These are phyloP conservation scores for Sphaceloma murrayae DNA, from an alignment of 2,329 filamentous ascomycete genomes.

Conservation along the genomic window DNA sequence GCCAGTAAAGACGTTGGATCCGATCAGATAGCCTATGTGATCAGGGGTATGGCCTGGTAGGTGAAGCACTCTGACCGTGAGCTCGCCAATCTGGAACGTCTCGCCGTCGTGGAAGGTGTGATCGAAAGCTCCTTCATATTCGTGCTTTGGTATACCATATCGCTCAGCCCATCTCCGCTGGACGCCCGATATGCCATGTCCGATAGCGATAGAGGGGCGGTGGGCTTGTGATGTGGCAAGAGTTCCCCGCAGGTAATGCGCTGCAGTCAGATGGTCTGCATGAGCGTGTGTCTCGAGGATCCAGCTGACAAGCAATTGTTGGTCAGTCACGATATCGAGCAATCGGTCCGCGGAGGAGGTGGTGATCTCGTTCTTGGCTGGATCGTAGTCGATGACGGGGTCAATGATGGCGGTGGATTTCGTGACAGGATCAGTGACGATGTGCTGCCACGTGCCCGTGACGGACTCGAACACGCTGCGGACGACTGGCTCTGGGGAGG, in stretches of 20 bases:
- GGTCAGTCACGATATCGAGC: conserved; percentile 35
- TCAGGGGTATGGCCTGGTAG: conserved; percentile 54
- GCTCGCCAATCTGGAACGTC: conserved; percentile 40
- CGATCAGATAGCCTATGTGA: conserved; percentile 50
- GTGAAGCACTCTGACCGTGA: conserved; percentile 42
- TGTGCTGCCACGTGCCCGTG: conserved; percentile 51
- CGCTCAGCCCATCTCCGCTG: conserved; percentile 42
- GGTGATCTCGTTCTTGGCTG: conserved; percentile 34
- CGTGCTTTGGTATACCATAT: conserved; percentile 39
- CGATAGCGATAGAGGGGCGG: conserved; percentile 45
- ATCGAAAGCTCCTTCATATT: conserved; percentile 44
- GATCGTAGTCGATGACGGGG: conserved; percentile 50
- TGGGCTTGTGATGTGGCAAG: conserved; percentile 31
- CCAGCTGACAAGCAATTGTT: conserved; percentile 40
- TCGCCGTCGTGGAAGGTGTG: conserved; percentile 47
- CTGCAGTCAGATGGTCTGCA: conserved; percentile 52
- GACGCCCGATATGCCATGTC: conserved; percentile 44
- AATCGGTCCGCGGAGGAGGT: conserved; percentile 47
- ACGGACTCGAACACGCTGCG: conserved; percentile 30
- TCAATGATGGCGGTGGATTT: conserved; percentile 49
- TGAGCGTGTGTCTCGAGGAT: conserved; percentile 56
- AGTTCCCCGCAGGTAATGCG: conserved; percentile 46
- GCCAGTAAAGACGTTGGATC: conserved; percentile 33
- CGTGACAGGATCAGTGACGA: conserved; percentile 47
- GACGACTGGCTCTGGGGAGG: conserved; percentile 22